Percentiles rank a stretch among this genome's conserved stretches.
Evolutionary conservation across 139 green algal species (phyloP).

Genomic region (Eudorina sp.): DNA sequence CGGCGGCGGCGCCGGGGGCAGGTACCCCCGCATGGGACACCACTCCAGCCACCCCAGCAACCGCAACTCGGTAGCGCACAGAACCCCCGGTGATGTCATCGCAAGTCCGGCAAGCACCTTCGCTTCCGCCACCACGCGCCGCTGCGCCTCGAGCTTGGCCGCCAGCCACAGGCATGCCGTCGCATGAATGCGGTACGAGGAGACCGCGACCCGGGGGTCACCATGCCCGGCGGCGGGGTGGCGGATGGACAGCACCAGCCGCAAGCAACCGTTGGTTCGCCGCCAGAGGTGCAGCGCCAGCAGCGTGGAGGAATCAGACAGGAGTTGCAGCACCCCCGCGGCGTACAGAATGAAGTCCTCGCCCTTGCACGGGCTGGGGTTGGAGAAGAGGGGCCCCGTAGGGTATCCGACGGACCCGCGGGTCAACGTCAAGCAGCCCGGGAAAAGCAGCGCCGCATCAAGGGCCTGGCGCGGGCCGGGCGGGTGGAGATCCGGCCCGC

Average conservation of each 20-base stretch:
- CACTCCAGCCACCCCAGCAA: conserved; percentile 18
- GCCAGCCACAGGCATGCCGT: conserved; percentile 16
- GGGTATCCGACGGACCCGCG: too few relatives aligned
- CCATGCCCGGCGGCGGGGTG: neutral
- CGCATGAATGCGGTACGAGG: neutral
- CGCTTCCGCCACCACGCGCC: neutral
- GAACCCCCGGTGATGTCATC: neutral
- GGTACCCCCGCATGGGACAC: neutral
- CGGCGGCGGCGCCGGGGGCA: neutral
- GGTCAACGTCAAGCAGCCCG: too few relatives aligned
- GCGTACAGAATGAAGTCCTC: conserved; percentile 7
- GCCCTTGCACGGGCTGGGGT: too few relatives aligned
- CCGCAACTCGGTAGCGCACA: neutral
- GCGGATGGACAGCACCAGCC: neutral
- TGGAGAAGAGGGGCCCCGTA: too few relatives aligned
- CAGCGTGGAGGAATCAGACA: neutral
- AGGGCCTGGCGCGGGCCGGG: too few relatives aligned
- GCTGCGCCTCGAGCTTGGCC: conserved; percentile 15
- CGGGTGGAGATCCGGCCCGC: too few relatives aligned
- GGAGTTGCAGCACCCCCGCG: neutral
- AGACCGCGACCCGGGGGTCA: conserved; percentile 8
- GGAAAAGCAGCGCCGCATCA: too few relatives aligned
- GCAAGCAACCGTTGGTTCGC: neutral
- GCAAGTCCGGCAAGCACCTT: neutral
- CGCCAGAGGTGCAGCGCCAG: conserved; percentile 26